Conservation (phyloP, 164 flowering plant species). For the Kingdonia uniflora region DNA sequence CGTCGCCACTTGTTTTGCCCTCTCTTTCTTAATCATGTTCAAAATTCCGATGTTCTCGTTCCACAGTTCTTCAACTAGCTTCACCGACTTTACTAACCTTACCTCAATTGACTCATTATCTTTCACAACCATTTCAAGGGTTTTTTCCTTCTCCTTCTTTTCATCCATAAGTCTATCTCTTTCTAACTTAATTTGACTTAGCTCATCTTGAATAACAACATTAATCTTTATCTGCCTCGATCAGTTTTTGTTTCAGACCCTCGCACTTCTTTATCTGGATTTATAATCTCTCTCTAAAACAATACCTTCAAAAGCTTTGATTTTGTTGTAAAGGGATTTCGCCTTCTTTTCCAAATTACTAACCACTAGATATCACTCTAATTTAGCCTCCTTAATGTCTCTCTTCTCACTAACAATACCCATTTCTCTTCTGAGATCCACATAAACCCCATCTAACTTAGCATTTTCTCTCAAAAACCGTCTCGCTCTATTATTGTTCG, state of each 20-base stretch:
- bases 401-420: slow-evolving; percentile 5
- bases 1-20: slow-evolving; percentile 10
- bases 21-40: slow-evolving; percentile 28
- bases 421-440: slow-evolving; percentile 7
- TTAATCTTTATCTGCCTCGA: slow-evolving; percentile 28
- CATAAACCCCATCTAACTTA: slow-evolving; percentile 4
- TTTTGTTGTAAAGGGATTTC: slow-evolving; percentile 10
- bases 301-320: slow-evolving; percentile 15
- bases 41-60: slow-evolving; percentile 25
- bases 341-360: slow-evolving; percentile 17
- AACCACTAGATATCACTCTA: slow-evolving; percentile 22
- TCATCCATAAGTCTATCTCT: slow-evolving; percentile 16
- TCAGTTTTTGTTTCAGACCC: slow-evolving; percentile 18
- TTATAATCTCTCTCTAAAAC: slow-evolving; percentile 29
- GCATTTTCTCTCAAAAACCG: slow-evolving; percentile 7
- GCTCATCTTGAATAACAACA: slow-evolving; percentile 12
- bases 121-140: slow-evolving; percentile 12
- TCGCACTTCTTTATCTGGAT: slow-evolving; percentile 13
- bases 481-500: slow-evolving; percentile 7
- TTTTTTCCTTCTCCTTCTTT: slow-evolving; percentile 14
- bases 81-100: slow-evolving; percentile 13
- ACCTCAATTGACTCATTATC: slow-evolving; percentile 21
- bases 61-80: slow-evolving; percentile 21
- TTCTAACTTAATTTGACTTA: slow-evolving; percentile 11
- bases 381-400: slow-evolving; percentile 13